These are phyloP conservation scores for Tolypocladium endophyticum DNA, from an alignment of 2,329 filamentous ascomycete species.

Conservation along the genomic window DNA sequence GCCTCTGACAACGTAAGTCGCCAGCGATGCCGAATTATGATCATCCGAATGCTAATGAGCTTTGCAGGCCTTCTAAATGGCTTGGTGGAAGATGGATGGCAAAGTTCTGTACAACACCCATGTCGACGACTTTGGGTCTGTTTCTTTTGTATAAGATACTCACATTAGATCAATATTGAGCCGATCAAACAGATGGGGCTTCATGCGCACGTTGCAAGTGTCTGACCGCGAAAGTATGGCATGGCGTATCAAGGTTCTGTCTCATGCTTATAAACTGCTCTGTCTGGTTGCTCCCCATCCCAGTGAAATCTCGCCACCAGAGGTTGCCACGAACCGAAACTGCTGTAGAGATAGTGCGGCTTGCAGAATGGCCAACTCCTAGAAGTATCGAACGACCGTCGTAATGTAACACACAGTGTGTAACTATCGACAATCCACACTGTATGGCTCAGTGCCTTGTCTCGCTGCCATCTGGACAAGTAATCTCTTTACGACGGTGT, in stretches of 20 bases:
- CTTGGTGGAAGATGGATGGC: conserved; percentile 13
- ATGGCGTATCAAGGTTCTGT: background rate
- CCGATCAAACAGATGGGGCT: background rate
- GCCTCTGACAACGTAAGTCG: conserved; percentile 52
- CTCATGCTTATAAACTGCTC: too few relatives aligned
- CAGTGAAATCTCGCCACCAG: background rate
- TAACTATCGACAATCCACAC: background rate
- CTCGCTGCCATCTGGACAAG: background rate
- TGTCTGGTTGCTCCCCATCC: too few relatives aligned
- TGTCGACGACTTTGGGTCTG: conserved; percentile 10
- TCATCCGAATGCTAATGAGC: conserved; percentile 12
- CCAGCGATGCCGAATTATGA: background rate
- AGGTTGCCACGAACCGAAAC: too few relatives aligned
- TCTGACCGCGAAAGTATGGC: background rate
- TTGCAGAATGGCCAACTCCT: background rate
- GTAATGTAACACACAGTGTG: background rate
- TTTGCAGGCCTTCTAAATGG: conserved; percentile 29
- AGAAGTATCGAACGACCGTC: background rate
- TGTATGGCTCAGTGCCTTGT: background rate
- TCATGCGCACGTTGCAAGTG: background rate
- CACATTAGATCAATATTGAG: conserved; percentile 15
- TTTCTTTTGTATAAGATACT: conserved; percentile 28
- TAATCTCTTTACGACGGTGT: background rate
- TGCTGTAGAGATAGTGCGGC: background rate
- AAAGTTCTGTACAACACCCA: conserved; percentile 16